Conservation (phyloP, 1,284 basidiomycete genomes). For the Moniliophthora roreri region DNA sequence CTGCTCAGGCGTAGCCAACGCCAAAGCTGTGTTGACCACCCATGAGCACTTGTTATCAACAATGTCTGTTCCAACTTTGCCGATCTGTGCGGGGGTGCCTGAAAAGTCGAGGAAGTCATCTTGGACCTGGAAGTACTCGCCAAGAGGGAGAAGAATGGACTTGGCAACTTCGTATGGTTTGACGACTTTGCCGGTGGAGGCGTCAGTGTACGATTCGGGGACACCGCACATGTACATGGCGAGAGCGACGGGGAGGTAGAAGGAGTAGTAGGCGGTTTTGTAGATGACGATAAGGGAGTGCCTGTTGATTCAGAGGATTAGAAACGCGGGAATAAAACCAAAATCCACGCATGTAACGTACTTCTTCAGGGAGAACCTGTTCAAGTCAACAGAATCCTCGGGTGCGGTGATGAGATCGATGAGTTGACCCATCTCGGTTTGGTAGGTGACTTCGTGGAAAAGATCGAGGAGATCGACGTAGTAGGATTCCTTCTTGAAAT, state of each 20-base stretch:
- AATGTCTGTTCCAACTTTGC: slow-evolving; percentile 98
- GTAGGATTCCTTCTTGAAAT: slow-evolving; percentile 83
- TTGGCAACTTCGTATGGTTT: slow-evolving; percentile 79
- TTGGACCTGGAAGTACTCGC: slow-evolving; percentile 99
- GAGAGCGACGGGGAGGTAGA: slow-evolving; percentile 97
- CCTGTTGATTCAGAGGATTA: slow-evolving; percentile 36
- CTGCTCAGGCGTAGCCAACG: slow-evolving; percentile 54
- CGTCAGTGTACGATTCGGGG: slow-evolving; percentile 47
- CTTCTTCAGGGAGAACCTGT: slow-evolving; percentile 87
- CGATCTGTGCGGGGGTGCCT: slow-evolving; percentile 88
- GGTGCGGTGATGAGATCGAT: slow-evolving; percentile 96
- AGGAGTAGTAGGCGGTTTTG: slow-evolving; percentile 98
- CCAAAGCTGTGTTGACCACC: slow-evolving; percentile 91
- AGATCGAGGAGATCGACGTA: slow-evolving; percentile 91
- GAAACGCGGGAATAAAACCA: slow-evolving; percentile 8
- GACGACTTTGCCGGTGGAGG: slow-evolving; percentile 23
- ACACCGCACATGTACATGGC: slow-evolving; percentile 85
- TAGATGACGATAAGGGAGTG: slow-evolving; percentile 94
- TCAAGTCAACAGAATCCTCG: slow-evolving; percentile 85
- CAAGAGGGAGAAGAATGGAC: slow-evolving; percentile 88
- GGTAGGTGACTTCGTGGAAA: slow-evolving; percentile 91
- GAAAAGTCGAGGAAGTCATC: slow-evolving; percentile 97
- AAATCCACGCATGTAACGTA: slow-evolving; percentile 29
- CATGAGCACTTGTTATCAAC: slow-evolving; percentile 99
- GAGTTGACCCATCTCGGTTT: slow-evolving; percentile 96